Evolutionary conservation across 768 basidiomycete species (phyloP).

Genomic region (Boletus reticuloceps): DNA sequence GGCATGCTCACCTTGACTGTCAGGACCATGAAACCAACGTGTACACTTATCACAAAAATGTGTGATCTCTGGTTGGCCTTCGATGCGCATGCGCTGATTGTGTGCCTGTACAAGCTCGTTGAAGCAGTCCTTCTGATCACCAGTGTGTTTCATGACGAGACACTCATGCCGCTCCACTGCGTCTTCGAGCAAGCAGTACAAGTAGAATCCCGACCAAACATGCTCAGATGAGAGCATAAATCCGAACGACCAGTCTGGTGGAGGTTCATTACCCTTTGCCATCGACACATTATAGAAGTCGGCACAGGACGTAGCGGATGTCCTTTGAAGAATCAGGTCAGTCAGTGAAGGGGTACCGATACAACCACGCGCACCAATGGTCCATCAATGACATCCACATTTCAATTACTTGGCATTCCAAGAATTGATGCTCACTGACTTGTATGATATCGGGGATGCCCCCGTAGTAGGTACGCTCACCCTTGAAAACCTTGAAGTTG

Average conservation of each 20-base stretch:
- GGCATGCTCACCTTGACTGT: background rate
- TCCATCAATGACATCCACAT: background rate
- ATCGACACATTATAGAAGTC: background rate
- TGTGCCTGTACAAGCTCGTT: background rate
- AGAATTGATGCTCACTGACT: background rate
- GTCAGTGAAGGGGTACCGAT: too few relatives aligned
- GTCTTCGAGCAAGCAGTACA: constrained; percentile 8
- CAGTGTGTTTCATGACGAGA: background rate
- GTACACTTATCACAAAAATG: constrained; percentile 9
- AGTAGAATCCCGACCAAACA: background rate
- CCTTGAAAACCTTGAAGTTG: constrained; percentile 1
- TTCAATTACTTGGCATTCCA: background rate
- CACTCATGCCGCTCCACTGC: background rate
- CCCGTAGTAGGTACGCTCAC: background rate
- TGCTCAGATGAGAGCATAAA: background rate
- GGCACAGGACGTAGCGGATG: background rate
- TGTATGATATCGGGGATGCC: background rate
- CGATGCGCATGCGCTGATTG: background rate
- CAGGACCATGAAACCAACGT: background rate
- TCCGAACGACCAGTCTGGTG: background rate
- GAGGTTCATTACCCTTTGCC: background rate
- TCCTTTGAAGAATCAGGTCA: background rate
- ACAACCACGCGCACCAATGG: background rate
- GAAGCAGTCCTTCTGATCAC: background rate
- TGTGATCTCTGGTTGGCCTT: background rate